Conservation (phyloP, 306 rosid genomes). For the Quercus berberidifolia region DNA sequence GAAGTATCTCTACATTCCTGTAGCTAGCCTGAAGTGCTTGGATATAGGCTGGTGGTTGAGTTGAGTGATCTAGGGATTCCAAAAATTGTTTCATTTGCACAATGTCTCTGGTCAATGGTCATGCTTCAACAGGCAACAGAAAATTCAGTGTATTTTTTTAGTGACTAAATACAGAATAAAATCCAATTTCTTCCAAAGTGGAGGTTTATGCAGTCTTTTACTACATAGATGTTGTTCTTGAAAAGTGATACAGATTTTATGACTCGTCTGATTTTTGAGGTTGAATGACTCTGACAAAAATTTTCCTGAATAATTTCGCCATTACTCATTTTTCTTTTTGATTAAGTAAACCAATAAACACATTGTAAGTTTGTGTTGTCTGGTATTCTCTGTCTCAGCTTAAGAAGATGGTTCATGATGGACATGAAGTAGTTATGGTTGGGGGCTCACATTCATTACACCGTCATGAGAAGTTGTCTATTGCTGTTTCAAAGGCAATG, state of each 20-base stretch:
- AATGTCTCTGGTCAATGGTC: background rate
- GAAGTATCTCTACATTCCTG: background rate
- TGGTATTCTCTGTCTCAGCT: constrained; percentile 49
- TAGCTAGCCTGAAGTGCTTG: background rate
- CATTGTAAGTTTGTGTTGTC: constrained; percentile 5
- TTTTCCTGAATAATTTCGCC: background rate
- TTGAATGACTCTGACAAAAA: background rate
- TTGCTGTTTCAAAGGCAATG: constrained; percentile 93
- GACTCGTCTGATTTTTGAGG: background rate
- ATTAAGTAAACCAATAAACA: constrained; percentile 14
- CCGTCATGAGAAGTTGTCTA: constrained; percentile 92
- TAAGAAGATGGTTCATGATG: constrained; percentile 82
- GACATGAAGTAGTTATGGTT: constrained; percentile 80
- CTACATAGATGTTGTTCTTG: background rate
- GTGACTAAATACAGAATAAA: background rate
- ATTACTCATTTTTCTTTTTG: background rate
- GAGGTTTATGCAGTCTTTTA: background rate
- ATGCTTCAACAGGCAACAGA: background rate
- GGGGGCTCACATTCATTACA: constrained; percentile 85
- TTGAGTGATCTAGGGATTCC: background rate
- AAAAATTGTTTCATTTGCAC: background rate
- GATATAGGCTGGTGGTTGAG: background rate
- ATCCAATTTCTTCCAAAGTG: background rate
- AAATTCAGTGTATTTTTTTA: background rate
- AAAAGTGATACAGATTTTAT: background rate